A percentile compares a stretch with the other conserved stretches of the same genome.
Evolutionary conservation across 352 stramenopile genomes (phyloP).

Genomic region (Phytophthora capsici): DNA sequence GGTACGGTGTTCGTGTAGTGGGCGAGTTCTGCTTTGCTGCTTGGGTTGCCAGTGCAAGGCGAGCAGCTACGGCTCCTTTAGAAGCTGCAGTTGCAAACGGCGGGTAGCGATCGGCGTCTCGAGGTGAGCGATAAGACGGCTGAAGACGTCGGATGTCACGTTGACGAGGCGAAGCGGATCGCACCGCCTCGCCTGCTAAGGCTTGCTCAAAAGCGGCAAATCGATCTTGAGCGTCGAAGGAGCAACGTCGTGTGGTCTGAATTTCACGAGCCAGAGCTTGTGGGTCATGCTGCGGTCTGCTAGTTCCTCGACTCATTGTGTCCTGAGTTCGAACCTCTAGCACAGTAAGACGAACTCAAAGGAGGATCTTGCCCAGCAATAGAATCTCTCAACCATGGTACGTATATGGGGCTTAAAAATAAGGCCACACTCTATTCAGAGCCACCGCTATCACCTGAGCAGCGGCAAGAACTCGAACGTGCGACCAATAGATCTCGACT

Average conservation of each 20-base stretch:
- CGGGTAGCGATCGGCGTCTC: constrained; percentile 27
- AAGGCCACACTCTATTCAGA: constrained; percentile 34
- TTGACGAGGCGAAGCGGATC: constrained; percentile 16
- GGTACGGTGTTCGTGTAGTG: constrained; percentile 52
- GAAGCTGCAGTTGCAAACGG: constrained; percentile 41
- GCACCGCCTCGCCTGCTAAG: constrained; percentile 17
- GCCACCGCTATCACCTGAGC: neutral
- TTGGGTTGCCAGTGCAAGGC: constrained; percentile 30
- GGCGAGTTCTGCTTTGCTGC: constrained; percentile 55
- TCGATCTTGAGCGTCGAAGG: constrained; percentile 42
- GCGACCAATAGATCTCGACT: constrained; percentile 29
- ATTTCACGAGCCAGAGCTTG: constrained; percentile 22
- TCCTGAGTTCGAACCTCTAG: no score
- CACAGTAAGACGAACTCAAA: neutral
- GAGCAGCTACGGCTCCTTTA: constrained; percentile 37
- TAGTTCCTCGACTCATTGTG: constrained; percentile 6
- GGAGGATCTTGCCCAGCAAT: constrained; percentile 8
- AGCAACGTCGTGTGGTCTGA: constrained; percentile 45
- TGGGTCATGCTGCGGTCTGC: constrained; percentile 8
- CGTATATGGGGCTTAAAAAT: constrained; percentile 27
- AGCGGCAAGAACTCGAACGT: constrained; percentile 5
- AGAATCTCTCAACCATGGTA: constrained; percentile 7
- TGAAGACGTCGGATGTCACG: constrained; percentile 30
- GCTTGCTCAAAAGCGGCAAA: constrained; percentile 41
- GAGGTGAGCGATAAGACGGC: constrained; percentile 32